Base-by-base conservation (phyloP, 495 filamentous ascomycete genomes). In the Hypomontagnella submonticulosa region DNA sequence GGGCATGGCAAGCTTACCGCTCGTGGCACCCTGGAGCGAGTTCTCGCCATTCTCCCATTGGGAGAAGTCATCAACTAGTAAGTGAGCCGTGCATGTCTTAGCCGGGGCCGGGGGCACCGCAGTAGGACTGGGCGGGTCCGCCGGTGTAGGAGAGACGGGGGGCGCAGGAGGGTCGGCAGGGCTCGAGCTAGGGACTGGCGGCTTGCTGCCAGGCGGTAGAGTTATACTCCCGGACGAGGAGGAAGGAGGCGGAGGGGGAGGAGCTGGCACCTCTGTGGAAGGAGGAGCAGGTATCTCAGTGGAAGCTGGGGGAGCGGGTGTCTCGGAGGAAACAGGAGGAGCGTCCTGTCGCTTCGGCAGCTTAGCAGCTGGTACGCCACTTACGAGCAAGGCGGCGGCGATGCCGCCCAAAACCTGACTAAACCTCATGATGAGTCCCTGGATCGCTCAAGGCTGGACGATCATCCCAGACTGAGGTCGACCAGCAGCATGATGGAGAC, bases 11-110 rank as follows among this genome's bases (percentile, higher is more conserved):
- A 33, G 72, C 84, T 77, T 73, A 84, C 82, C 85, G 71, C 76
- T 85, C 61, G 75, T 81, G 66, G 75, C 81, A 52, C 74, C 71
- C 23, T 74, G 70, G 33, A 86, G 67, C 43, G 73, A 77, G 62
- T 87, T 88, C 40, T 71, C 70, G 60, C 85, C 80, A 27, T 46
- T 72, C 4, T 77, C 75, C 76, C 79, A 88, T 34, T 79, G 77
- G 11, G 81, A 70, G 69, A 85, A 88, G 73, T 88, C 75, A 67
- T 88, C 85, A 59, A 88, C 75, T n/a, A 84, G 37, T 7, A 87
- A 71, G 60, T 84, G 78, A 20, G 77, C 57, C 42, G 72, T 77
- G 72, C 85, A 87, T 19, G 77, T 78, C n/a, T 73, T 75, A 11
- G 56, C 52, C 9, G 70, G 66, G n/a, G 64, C 58, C 18, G 58